Conservation (phyloP, 2,329 filamentous ascomycete species). For the Fusarium lateritium region DNA sequence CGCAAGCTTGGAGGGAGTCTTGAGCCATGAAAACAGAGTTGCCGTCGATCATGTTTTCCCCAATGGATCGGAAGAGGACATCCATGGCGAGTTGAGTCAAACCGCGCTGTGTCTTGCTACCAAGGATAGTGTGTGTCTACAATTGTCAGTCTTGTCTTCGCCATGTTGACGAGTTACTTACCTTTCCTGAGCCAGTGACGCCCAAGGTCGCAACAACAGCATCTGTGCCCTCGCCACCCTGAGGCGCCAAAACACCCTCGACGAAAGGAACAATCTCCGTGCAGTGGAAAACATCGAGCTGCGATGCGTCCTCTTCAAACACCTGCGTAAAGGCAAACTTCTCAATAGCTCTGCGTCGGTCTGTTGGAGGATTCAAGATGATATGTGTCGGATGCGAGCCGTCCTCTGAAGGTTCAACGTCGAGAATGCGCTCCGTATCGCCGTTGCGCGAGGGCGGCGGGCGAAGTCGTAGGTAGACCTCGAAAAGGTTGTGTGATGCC, state of each 20-base stretch:
- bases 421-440: slow-evolving; percentile 78
- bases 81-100: slow-evolving; percentile 94
- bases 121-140: slow-evolving; percentile 95
- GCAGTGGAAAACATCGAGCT: slow-evolving; percentile 88
- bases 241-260: slow-evolving; percentile 82
- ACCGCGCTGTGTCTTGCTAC: slow-evolving; percentile 87
- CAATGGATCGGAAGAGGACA: slow-evolving; percentile 87
- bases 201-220: slow-evolving; percentile 92
- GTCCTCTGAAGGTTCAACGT: slow-evolving; percentile 74
- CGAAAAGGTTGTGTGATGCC: slow-evolving; percentile 76
- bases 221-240: slow-evolving; percentile 85
- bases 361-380: slow-evolving; percentile 84
- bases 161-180: slow-evolving; percentile 56
- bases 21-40: slow-evolving; percentile 73
- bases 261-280: slow-evolving; percentile 82
- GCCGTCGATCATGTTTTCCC: slow-evolving; percentile 77
- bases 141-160: slow-evolving; percentile 3
- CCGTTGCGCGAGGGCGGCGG: slow-evolving; percentile 70
- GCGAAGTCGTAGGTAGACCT: slow-evolving; percentile 90
- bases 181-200: slow-evolving; percentile 97
- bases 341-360: slow-evolving; percentile 90
- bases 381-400: slow-evolving; percentile 74
- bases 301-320: slow-evolving; percentile 87
- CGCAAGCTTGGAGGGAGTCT: slow-evolving; percentile 80
- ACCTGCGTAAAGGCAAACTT: slow-evolving; percentile 95